Evolutionary conservation across 2,329 filamentous ascomycete species (phyloP).

Genomic region (Alternaria arborescens): DNA sequence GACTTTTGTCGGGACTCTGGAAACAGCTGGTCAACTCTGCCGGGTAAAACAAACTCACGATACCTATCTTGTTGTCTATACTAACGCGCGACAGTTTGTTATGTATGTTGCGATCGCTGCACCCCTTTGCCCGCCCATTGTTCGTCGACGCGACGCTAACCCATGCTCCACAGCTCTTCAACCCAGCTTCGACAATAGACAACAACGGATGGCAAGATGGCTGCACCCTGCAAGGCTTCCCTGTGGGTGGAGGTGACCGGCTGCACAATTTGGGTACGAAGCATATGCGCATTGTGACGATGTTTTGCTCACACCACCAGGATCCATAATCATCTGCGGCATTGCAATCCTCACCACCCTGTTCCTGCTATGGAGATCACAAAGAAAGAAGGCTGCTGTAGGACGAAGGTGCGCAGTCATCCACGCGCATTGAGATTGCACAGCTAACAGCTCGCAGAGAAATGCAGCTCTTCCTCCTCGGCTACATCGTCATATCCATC

Average conservation of each 20-base stretch:
- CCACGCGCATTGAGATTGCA: not conserved
- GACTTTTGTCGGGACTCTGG: constrained; percentile 62
- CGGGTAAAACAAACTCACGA: constrained; percentile 42
- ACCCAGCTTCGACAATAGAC: constrained; percentile 65
- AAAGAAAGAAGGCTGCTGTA: constrained; percentile 91
- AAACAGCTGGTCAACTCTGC: constrained; percentile 50
- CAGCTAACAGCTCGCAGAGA: constrained; percentile 68
- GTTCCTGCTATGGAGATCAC: constrained; percentile 79
- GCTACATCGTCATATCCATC: constrained; percentile 86
- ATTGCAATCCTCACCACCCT: constrained; percentile 74
- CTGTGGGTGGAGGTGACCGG: constrained; percentile 69
- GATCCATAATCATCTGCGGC: constrained; percentile 85
- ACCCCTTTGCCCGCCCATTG: constrained; percentile 18
- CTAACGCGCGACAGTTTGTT: constrained; percentile 55
- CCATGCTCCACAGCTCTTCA: constrained; percentile 67
- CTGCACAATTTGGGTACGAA: constrained; percentile 84
- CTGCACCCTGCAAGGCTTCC: constrained; percentile 79
- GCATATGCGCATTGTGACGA: constrained; percentile 10
- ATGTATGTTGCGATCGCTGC: constrained; percentile 50
- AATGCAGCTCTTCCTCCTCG: constrained; percentile 91
- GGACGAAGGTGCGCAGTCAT: constrained; percentile 75
- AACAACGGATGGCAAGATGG: constrained; percentile 67
- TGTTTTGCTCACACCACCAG: constrained; percentile 56
- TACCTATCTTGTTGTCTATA: constrained; percentile 20
- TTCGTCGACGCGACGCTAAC: constrained; percentile 39